Evolutionary conservation across 2,329 filamentous ascomycete genomes (phyloP), one percentile per base, ranked within the genome.

Genomic region (Pseudogymnoascus sp.): DNA sequence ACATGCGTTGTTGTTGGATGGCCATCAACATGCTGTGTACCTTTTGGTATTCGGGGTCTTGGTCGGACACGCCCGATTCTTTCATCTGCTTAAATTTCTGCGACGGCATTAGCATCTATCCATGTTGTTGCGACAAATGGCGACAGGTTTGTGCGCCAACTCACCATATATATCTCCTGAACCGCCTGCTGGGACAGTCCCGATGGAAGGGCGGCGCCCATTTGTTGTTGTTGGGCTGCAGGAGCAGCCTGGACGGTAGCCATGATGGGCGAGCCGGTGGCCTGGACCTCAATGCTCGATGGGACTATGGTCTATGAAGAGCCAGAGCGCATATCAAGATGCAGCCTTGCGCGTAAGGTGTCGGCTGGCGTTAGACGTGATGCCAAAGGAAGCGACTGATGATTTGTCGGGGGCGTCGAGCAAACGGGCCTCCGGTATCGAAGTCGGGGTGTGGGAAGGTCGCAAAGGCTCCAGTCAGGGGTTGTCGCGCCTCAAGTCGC

Each of bases 41-140:
- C 77, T 95, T 96, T 71, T 93, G 83, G 71, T 88, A 93, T 74
- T 97, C 93, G 54, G 93, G 93, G 71, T 97, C 92, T 64, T 83
- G 88, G 64, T 86, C 83, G 42, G 90, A 85, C 23, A 96, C 88
- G 69, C 93, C 93, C 71, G 88, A 83, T 63, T 90, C 84, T 77
- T 93, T 95, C 89, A 97, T 92, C 75, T 90, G 86, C 73, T 90
- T 88, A 68, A 90, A 95, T 83, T 91, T 92, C 93, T 97, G 71
- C 60, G 57, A 39, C 63, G 37, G 60, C 57, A 65, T 75, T 81
- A 73, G 66, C 51, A 65, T 62, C 31, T 34, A 21, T 61, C 10
- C 21, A 40, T n/a, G 59, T 42, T 26, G n/a, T 40, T 23, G 45
- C 42, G 68, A 67, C 64, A 39, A 60, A 18, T 63, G 61, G 42